These are phyloP conservation scores for Panicum miliaceum DNA, from an alignment of 176 grass and related monocot genomes.

Conservation along the genomic window DNA sequence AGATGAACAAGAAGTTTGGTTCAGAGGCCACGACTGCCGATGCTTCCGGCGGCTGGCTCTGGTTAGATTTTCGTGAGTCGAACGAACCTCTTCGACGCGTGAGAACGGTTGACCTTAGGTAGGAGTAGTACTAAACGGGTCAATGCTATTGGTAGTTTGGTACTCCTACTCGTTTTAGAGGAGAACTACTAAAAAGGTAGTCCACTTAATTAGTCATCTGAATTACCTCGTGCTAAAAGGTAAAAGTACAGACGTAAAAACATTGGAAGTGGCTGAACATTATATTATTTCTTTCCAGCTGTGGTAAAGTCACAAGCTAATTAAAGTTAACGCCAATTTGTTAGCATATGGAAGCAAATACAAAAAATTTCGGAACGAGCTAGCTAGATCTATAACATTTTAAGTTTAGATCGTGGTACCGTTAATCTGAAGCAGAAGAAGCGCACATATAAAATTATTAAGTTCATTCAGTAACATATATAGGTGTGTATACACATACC, in stretches of 20 bases:
- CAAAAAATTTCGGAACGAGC: not conserved
- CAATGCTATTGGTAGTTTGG: not conserved
- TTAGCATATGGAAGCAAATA: not conserved
- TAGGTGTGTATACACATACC: conserved; percentile 15
- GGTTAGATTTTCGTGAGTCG: not conserved
- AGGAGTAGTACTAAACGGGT: not conserved
- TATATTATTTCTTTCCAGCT: not conserved
- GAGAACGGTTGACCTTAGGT: not conserved
- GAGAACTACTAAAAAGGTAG: not conserved
- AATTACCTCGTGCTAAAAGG: conserved; percentile 18
- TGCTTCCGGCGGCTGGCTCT: not conserved
- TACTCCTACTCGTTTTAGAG: not conserved
- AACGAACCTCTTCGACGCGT: not conserved
- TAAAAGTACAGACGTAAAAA: not conserved
- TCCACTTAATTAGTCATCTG: not conserved
- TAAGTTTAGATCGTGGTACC: too few relatives aligned
- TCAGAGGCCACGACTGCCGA: not conserved
- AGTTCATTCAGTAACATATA: too few relatives aligned
- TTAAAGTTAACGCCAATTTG: not conserved
- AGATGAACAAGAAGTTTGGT: not conserved
- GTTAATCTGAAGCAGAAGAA: too few relatives aligned
- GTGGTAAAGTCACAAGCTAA: not conserved
- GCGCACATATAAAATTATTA: too few relatives aligned
- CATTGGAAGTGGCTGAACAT: not conserved
- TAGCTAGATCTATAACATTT: too few relatives aligned